Evolutionary conservation across 257 asterid species (phyloP).

Genomic region (Solanum chmielewskii): DNA sequence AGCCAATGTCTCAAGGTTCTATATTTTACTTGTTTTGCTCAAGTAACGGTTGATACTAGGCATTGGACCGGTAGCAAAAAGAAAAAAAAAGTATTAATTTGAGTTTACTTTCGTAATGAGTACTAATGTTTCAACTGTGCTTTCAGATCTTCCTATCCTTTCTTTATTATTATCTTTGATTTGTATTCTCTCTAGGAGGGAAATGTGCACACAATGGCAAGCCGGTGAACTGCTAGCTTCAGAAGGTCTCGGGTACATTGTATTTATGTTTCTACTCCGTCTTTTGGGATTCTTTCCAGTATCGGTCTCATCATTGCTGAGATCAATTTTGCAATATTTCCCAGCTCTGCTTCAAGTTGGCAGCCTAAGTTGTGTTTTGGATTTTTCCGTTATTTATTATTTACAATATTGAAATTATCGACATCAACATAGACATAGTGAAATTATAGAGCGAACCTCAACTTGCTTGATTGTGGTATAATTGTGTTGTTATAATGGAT

Average conservation of each 20-base stretch:
- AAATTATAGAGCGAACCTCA: not conserved
- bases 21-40: not conserved
- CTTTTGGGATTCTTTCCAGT: not conserved
- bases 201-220: constrained; percentile 19
- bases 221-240: constrained; percentile 2
- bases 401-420: not conserved
- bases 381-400: not conserved
- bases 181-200: constrained; percentile 14
- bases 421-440: not conserved
- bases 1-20: not conserved
- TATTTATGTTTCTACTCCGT: not conserved
- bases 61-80: not conserved
- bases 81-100: not conserved
- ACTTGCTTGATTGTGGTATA: not conserved
- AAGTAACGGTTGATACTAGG: not conserved
- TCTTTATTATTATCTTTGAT: not conserved
- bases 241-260: not conserved
- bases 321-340: not conserved
- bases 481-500: constrained; percentile 15
- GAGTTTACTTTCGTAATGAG: not conserved
- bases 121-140: not conserved
- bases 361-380: not conserved
- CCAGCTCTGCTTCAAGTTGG: not conserved
- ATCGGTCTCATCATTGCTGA: not conserved
- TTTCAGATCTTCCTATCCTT: not conserved